Base-by-base conservation (phyloP, 2,329 filamentous ascomycete genomes). In the Fusarium fujikuroi region DNA sequence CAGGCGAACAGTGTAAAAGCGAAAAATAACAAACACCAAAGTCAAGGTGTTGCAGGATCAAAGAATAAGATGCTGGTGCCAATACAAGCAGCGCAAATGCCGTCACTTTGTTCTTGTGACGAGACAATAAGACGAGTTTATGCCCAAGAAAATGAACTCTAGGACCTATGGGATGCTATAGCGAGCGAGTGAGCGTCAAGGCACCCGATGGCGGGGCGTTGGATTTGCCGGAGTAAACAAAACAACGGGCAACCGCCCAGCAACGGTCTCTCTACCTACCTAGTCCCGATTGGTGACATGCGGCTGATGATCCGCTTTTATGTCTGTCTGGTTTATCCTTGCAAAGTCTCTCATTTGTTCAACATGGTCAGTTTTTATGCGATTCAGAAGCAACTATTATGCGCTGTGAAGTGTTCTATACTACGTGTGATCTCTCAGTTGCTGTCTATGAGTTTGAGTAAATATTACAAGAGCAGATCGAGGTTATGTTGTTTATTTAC, bases 241-340 rank as follows among this genome's bases (percentile, higher is more conserved):
- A 81, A 79, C 79, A 76, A 73, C 66, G 70, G 71, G 70, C 76
- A 78, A 79, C 79, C 66, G 73, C 79, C 76, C 74, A 80, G 79
- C 79, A 81, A 81, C 79, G 76, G 70, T 30, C 28, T 30, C 21
- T 18, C 30, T 46, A n/a, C n/a, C n/a, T n/a, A n/a, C n/a, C 52
- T 70, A 65, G 44, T 44, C 42, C 64, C 64, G 46, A 79, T 81
- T 81, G 75, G 79, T 53, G 46, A 40, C 19, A 11, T n/a, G 46
- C 25, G 25, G 30, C 58, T 32, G 14, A 15, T 10, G 57, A 4
- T 30, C 76, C 76, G 34, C 68, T 66, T 73, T 77, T 63, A 32
- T 66, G 37, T 43, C 44, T 57, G 23, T 43, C 44, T 59, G 42
- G 63, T 69, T 73, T 56, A 58, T 75, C 75, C 72, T 64, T 76